Evolutionary conservation across 257 asterid genomes (phyloP), one percentile per base, ranked within the genome.

Genomic region (Knoxia roxburghii): DNA sequence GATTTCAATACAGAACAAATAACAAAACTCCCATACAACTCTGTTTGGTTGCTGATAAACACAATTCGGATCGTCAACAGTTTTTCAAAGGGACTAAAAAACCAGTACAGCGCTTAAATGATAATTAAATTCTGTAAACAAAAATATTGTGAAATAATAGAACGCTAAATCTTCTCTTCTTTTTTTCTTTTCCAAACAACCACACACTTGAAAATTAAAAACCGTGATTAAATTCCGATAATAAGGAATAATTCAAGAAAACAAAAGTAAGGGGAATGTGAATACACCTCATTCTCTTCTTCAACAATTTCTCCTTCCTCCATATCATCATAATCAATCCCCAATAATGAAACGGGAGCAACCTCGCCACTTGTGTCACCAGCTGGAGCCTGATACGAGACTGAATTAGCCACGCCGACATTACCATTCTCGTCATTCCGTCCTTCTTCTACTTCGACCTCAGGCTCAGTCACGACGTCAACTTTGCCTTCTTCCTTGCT

Each of bases 221-320:
- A 2, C 37, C 23, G 20, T 20, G n/a, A 67, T 48, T 33, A 64
- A 46, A 49, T 50, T 14, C 15, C 0, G 21, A 7, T 20, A 55
- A 12, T 18, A 13, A 50, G 13, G 33, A 64, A 30, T 52, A 29
- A 20, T 63, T 65, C 50, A 64, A 63, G 29, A 27, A 64, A 57
- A 61, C 26, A 55, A 40, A 21, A 35, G 17, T 6, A 55, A 75
- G 82, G 73, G 80, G 73, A 76, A 86, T 66, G 81, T 60, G 82
- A 79, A 85, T 96, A 80, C 78, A 93, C 98, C 67, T 60, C 76
- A 65, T 72, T n/a, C n/a, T n/a, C 89, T 46, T 87, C 96, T 73
- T 89, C 98, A 72, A 93, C 68, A 73, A 93, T 93, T 80, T 93
- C 98, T 17, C 98, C 98, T 85, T 93, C 98, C 81, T 93, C 98